Base-by-base conservation (phyloP, 331 rosid species). In the Arachis monticola region DNA sequence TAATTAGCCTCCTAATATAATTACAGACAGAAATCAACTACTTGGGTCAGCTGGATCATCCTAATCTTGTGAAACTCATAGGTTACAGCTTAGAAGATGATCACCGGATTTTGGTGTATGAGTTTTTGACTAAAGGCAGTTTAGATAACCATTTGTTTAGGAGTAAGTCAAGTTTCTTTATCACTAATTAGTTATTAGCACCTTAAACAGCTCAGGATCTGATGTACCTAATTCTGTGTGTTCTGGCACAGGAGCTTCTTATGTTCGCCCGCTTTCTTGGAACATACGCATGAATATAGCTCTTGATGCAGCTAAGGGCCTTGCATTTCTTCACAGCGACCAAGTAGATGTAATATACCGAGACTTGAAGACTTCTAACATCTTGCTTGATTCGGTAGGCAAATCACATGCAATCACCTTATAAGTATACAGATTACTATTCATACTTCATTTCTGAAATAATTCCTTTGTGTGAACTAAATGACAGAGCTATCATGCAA, bases 41-140 rank as follows among this genome's bases (percentile, higher is more conserved):
- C 77, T 91, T 94, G 72, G 97, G 99, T 62, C 97, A 87, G 84
- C 88, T 94, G 69, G 82, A 80, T 30, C 99, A 94, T 77, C 93
- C 96, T 41, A 92, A 94, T 84, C 97, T 94, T 70, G 99, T 94
- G 82, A 90, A 82, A 86, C 75, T 94, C 86, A 63, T 92, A 6
- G 99, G 99, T 72, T 94, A 88, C 86, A 85, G 95, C 88, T 77
- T 92, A 77, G 99, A 94, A 81, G 97, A 92, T 77, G 99, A 94
- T 30, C 96, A 92, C 61, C 87, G 96, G 72, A 87, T 94, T 77
- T 77, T 94, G 67, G 93, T 90, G 9, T 94, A 94, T 70, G 99
- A 94, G 73, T 94, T 87, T 80, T 72, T 94, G 88, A 72, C 93
- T 7, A 92, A 92, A 10, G 90, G 99, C 3, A 94, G 99, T 81